These are phyloP conservation scores for Alternaria brassicicola DNA, from an alignment of 2,329 filamentous ascomycete species.

Conservation along the genomic window DNA sequence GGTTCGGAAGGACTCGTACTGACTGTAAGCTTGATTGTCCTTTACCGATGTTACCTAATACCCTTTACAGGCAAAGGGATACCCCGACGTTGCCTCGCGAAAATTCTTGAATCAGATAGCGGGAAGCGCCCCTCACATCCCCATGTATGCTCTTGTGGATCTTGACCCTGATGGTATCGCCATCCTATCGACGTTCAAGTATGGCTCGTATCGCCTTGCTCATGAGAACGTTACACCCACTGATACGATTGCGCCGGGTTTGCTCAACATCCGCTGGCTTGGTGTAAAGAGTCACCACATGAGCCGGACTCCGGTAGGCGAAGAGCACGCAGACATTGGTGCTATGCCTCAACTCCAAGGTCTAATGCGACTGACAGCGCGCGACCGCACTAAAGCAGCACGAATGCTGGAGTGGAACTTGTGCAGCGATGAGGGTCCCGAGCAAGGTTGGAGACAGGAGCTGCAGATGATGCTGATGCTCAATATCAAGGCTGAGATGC, in stretches of 20 bases:
- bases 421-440: conserved; percentile 40
- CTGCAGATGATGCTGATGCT: conserved; percentile 76
- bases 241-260: conserved; percentile 31
- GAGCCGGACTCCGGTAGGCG: conserved; percentile 19
- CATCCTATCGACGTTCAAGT: conserved; percentile 75
- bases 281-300: conserved; percentile 58
- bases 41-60: conserved; percentile 11
- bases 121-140: conserved; percentile 48
- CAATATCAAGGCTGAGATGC: conserved; percentile 78
- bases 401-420: conserved; percentile 58
- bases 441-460: conserved; percentile 58
- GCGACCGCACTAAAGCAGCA: conserved; percentile 65
- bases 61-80: conserved; percentile 73
- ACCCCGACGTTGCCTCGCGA: conserved; percentile 75
- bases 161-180: conserved; percentile 77
- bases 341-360: conserved; percentile 43
- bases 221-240: conserved; percentile 62
- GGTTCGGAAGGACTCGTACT: conserved; percentile 68
- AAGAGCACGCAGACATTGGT: conserved; percentile 18
- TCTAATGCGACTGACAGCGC: conserved; percentile 57
- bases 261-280: conserved; percentile 67
- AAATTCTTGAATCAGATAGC: conserved; percentile 62
- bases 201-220: conserved; percentile 67
- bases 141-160: conserved; percentile 71
- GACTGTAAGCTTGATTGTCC: conserved; percentile 58